phyloP scores from a whole-genome alignment of 2,329 filamentous ascomycete species.

The Cladophialophora carrionii region DNA sequence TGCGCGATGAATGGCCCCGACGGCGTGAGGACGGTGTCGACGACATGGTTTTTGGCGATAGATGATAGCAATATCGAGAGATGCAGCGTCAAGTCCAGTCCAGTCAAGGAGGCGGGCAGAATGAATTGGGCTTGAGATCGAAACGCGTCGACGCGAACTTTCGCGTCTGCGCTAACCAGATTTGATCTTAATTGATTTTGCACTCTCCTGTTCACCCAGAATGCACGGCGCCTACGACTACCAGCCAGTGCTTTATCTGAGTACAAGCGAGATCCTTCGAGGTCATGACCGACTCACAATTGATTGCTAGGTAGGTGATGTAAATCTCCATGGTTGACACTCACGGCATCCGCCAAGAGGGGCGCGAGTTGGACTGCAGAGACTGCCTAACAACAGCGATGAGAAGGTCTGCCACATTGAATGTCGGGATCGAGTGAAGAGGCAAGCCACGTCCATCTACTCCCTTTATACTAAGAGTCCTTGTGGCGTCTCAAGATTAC shows the following conservation, averaged over 20 bases:
- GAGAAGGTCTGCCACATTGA: background rate
- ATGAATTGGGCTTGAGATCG: background rate
- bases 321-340: background rate
- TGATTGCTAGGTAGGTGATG: background rate
- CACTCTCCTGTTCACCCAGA: background rate
- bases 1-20: constrained; percentile 47
- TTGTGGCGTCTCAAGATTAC: background rate
- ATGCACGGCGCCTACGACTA: too few relatives aligned
- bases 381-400: background rate
- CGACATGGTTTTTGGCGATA: constrained; percentile 33
- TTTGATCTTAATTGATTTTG: constrained; percentile 7
- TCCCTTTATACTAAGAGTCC: background rate
- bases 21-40: constrained; percentile 51
- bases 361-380: background rate
- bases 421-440: background rate
- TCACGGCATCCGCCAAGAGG: background rate
- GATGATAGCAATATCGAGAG: background rate
- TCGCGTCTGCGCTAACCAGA: constrained; percentile 1
- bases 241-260: background rate
- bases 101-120: constrained; percentile 1
- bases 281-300: background rate
- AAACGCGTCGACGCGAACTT: constrained; percentile 3
- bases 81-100: background rate
- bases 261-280: background rate
- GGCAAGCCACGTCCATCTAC: background rate